These are phyloP conservation scores for Solanum ossicruentum DNA, from an alignment of 257 asterid genomes.

Conservation along the genomic window DNA sequence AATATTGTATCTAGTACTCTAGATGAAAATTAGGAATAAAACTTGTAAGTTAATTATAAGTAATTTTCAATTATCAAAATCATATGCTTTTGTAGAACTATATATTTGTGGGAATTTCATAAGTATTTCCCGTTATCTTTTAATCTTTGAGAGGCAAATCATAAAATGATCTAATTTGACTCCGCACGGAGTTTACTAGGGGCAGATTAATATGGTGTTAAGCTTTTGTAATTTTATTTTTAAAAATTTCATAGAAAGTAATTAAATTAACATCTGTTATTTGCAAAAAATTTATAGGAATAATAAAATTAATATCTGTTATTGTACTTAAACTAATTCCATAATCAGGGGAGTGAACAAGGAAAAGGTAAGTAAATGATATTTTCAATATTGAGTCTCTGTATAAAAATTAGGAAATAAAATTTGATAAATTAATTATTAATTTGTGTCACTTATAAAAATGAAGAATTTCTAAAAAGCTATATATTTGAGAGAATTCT, in stretches of 20 bases:
- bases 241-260: background rate
- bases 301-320: accelerated
- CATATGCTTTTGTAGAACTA: background rate
- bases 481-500: background rate
- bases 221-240: too few relatives aligned
- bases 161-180: background rate
- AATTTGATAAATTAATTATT: background rate
- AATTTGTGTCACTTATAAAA: background rate
- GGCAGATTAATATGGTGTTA: too few relatives aligned
- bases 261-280: accelerated
- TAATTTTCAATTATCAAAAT: background rate
- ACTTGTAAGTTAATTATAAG: background rate
- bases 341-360: background rate
- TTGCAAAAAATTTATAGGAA: too few relatives aligned
- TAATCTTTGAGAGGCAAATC: background rate
- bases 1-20: background rate
- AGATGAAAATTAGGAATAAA: background rate
- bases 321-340: background rate
- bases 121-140: background rate
- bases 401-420: accelerated
- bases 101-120: background rate
- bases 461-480: background rate
- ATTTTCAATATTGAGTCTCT: background rate
- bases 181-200: too few relatives aligned
- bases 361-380: background rate